phyloP scores from a whole-genome alignment of 345 rosid genomes.

The Conringia planisiliqua region DNA sequence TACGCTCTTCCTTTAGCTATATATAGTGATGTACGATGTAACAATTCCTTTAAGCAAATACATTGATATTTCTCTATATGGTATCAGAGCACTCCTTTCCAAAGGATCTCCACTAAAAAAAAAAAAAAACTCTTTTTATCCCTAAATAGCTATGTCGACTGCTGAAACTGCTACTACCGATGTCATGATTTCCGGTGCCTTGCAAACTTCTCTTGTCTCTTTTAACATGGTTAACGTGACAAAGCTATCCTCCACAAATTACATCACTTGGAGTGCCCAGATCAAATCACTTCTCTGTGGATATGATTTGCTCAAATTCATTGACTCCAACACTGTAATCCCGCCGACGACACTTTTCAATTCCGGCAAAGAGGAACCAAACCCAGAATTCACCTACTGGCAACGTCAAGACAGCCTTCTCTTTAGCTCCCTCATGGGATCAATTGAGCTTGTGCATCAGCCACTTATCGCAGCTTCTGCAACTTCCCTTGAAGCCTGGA shows the following conservation, averaged over 20 bases:
- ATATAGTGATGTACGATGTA: no score
- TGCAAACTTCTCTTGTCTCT: accelerated
- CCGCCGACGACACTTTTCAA: not conserved
- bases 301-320: not conserved
- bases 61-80: no score
- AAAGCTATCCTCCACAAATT: not conserved
- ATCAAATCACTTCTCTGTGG: not conserved
- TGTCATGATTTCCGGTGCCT: no score
- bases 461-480: not conserved
- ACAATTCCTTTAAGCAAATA: no score
- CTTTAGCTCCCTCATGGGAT: not conserved
- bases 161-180: no score
- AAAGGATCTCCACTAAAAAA: no score
- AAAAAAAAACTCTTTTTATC: no score
- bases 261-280: not conserved
- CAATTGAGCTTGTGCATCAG: not conserved
- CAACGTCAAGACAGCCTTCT: not conserved
- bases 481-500: not conserved
- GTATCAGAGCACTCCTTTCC: no score
- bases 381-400: not conserved
- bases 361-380: not conserved
- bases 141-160: no score
- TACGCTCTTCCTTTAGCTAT: no score
- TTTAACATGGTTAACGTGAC: not conserved
- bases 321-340: not conserved